Conservation (phyloP, 495 filamentous ascomycete species). For the Neurospora tetraspora region DNA sequence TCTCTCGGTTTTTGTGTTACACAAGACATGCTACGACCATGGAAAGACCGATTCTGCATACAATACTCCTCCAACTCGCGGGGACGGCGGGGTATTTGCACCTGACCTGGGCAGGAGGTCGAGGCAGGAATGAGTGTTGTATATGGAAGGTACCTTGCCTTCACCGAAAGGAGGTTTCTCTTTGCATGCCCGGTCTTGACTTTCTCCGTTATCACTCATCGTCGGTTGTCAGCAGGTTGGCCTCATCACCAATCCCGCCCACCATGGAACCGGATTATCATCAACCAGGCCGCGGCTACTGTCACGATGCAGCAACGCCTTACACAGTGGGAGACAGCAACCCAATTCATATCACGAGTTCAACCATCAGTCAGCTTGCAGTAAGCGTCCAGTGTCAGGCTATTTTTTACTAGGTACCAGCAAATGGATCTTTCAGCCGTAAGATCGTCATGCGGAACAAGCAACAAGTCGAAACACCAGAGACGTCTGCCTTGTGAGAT, state of each 20-base stretch:
- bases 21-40: not conserved
- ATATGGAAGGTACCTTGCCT: not conserved
- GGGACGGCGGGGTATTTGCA: not conserved
- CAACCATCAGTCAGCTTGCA: not conserved
- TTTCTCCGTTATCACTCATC: not conserved
- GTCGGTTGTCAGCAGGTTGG: not conserved
- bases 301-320: not conserved
- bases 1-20: not conserved
- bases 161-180: not conserved
- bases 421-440: not conserved
- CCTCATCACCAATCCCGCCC: no score
- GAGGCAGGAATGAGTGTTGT: not conserved
- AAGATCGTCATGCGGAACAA: not conserved
- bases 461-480: not conserved
- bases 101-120: not conserved
- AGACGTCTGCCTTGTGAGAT: not conserved
- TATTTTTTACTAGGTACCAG: not conserved
- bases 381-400: not conserved
- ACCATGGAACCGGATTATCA: no score
- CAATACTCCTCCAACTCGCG: not conserved
- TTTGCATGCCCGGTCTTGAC: not conserved
- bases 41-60: not conserved
- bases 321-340: not conserved
- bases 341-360: not conserved
- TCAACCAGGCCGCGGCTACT: not conserved